Conservation (phyloP, 2,329 filamentous ascomycete species). For the Xylariomycetidae sp. region DNA sequence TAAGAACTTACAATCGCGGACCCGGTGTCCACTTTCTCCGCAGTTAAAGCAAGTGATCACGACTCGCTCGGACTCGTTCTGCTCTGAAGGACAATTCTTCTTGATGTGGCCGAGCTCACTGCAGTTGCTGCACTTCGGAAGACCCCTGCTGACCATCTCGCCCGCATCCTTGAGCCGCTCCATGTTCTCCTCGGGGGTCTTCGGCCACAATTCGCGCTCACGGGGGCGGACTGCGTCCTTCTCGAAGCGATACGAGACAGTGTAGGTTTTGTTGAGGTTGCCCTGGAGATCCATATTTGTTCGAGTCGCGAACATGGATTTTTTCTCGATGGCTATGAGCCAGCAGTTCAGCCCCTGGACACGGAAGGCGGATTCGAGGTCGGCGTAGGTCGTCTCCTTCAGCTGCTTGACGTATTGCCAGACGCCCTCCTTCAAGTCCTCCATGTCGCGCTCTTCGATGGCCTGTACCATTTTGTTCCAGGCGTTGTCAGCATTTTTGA, state of each 20-base stretch:
- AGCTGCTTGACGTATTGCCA: constrained; percentile 58
- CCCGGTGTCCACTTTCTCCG: constrained; percentile 56
- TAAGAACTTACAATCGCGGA: constrained; percentile 63
- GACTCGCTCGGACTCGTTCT: constrained; percentile 40
- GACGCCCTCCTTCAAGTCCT: constrained; percentile 57
- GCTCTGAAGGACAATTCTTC: constrained; percentile 58
- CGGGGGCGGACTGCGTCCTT: constrained; percentile 53
- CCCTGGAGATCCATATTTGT: constrained; percentile 72
- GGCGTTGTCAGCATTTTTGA: constrained; percentile 48
- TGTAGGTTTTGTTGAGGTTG: constrained; percentile 60
- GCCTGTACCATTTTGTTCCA: constrained; percentile 54
- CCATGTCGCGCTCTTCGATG: constrained; percentile 50
- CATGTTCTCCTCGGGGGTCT: constrained; percentile 54
- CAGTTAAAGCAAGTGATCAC: constrained; percentile 63
- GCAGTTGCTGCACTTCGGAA: constrained; percentile 61
- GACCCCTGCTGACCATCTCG: constrained; percentile 53
- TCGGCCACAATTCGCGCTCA: constrained; percentile 58
- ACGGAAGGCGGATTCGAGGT: constrained; percentile 60
- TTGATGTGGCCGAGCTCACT: constrained; percentile 57
- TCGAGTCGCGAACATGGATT: constrained; percentile 48
- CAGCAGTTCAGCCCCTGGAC: constrained; percentile 48
- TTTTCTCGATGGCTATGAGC: constrained; percentile 59
- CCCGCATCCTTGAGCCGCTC: constrained; percentile 62
- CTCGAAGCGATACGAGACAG: constrained; percentile 58
- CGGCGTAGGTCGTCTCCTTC: constrained; percentile 52